Base-by-base conservation (phyloP, 208 protist species). In the Wallacemonas sp. region DNA sequence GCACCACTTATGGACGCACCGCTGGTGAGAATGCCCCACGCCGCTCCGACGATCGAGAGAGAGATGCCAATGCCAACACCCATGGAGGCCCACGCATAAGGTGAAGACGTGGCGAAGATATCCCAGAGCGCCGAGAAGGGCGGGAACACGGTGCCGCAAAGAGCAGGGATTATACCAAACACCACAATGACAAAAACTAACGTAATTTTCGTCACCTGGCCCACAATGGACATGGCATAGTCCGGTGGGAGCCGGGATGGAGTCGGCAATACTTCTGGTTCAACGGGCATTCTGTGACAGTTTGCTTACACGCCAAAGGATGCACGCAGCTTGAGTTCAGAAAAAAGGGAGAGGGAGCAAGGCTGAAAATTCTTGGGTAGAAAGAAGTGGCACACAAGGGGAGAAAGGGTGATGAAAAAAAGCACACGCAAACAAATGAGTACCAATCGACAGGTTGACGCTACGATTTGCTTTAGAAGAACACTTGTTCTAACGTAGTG, bases 11-110 rank as follows among this genome's bases (percentile, higher is more conserved):
- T 87, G 6, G 88, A 93, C 2, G 91, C 79, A 6, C 87, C 91
- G 47, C 84, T 95, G 0, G 87, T 94, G 34, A 97, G 67, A 39
- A 97, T 97, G 30, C 91, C 91, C 89, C 91, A 97, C 41, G 82
- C 84, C 1, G 91, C 91, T 19, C 91, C 91, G 5, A 93, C 44
- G 47, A 97, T 95, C 39, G 90, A 96, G 36, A 97, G 62, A 3
- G 87, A 53, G 41, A 97, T 97, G 31, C 77, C 80, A 36, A 94
- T 65, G 31, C 75, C 85, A 58, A 90, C 89, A 60, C 91, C 91
- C 59, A 94, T 75, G 0, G 85, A 84, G 1, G 83, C 86, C 81
- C 82, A 95, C 27, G 73, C 78, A 49, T 84, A 97, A 0, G 91
- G 91, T 26, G 84, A 91, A n/a, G 88, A 62, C 6, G 71, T 62